Base-by-base conservation (phyloP, 345 rosid genomes). In the Bruguiera gymnorhiza region DNA sequence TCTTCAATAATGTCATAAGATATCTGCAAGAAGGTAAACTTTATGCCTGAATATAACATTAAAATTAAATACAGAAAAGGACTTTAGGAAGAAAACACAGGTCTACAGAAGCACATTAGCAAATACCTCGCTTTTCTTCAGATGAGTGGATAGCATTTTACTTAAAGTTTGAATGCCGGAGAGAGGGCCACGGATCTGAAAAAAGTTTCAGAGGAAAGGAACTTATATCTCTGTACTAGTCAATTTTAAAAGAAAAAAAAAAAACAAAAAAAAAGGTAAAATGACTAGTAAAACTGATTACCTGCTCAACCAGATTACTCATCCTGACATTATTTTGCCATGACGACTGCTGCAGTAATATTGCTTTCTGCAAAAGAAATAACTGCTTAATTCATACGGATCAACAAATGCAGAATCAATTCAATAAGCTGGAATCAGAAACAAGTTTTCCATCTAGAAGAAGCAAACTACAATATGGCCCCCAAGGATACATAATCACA, bases 321-420 rank as follows among this genome's bases (percentile, higher is more conserved):
- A 93, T 93, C 72, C 96, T 84, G 70, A 88, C 83, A 77, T 88
- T 93, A 76, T 75, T 93, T 81, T 91, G 96, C 97, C 97, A 93
- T 29, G 96, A 86, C 48, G 98, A 89, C 70, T 91, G 96, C 75
- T 91, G 92, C 34, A 91, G 84, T 69, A 93, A 63, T 83, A 93
- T 72, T 58, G 95, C 83, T 85, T 88, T 91, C 96, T 91, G 87
- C 30, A 36, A 39, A 75, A 5, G 64, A 29, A 58, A 60, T 31
- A 58, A 43, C 21, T 21, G 46, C 30, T 27, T 39, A 64, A 69
- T 58, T 61, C 24, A 69, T 65, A 46, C 43, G 60, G 34, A 36
- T 16, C 21, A 53, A 24, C 48, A n/a, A 55, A 62, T n/a, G 30
- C 27, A 70, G 23, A 36, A 1, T 7, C 52, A 64, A 51, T 32